A percentile compares a stretch with the other conserved stretches of the same genome.
Conservation (phyloP, 2,329 filamentous ascomycete species). For the Cordyceps tenuipes region DNA sequence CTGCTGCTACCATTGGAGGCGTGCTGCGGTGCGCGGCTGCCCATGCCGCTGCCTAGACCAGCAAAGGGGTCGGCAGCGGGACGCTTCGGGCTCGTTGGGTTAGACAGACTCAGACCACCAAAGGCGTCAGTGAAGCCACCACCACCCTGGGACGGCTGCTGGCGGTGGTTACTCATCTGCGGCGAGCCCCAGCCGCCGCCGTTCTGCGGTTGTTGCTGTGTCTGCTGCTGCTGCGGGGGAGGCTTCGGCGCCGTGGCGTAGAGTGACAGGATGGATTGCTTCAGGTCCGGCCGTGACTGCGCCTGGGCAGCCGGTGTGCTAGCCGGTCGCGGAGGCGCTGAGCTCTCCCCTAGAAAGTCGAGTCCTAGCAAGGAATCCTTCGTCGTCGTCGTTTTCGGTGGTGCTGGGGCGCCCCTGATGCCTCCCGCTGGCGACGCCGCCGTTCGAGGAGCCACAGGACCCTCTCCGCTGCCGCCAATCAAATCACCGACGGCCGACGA, state of each 20-base stretch:
- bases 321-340: slow-evolving; percentile 69
- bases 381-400: slow-evolving; percentile 59
- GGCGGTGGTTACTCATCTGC: slow-evolving; percentile 30
- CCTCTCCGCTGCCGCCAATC: slow-evolving; percentile 63
- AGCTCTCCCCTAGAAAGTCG: slow-evolving; percentile 77
- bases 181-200: slow-evolving; percentile 62
- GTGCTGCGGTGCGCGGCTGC: slow-evolving; percentile 27
- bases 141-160: not conserved
- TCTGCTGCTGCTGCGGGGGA: slow-evolving; percentile 48
- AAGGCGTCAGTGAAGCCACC: slow-evolving; percentile 66
- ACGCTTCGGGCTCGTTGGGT: slow-evolving; percentile 34
- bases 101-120: slow-evolving; percentile 37
- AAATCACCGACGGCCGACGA: slow-evolving; percentile 60
- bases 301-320: slow-evolving; percentile 62
- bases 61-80: slow-evolving; percentile 49
- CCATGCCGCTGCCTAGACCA: slow-evolving; percentile 37
- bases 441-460: slow-evolving; percentile 49
- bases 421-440: slow-evolving; percentile 38
- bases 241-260: slow-evolving; percentile 80
- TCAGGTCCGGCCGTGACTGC: slow-evolving; percentile 82
- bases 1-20: slow-evolving; percentile 36
- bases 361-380: slow-evolving; percentile 88
- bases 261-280: slow-evolving; percentile 92
- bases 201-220: slow-evolving; percentile 42
- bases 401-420: slow-evolving; percentile 41